Evolutionary conservation across 2,329 filamentous ascomycete genomes (phyloP), one percentile per base, ranked within the genome.

Genomic region (Colletotrichum aenigma): DNA sequence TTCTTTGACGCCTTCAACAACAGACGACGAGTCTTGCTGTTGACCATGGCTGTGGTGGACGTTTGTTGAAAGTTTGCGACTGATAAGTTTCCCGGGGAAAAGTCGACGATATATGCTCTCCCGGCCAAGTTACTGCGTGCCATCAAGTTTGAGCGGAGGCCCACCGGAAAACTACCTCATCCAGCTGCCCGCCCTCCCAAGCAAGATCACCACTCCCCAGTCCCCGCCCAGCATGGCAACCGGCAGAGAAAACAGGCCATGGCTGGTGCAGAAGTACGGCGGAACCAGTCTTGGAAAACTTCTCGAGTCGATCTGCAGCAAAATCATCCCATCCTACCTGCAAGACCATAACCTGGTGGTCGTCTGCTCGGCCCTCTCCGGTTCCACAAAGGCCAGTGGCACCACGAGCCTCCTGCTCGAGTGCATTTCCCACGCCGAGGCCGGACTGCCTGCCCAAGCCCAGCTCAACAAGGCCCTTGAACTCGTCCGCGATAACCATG

Each of bases 201-300:
- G 24, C 36, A 66, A 61, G 52, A 66, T 36, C 60, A 28, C 60
- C 48, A 30, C 48, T 58, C 30, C 18, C 15, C 60, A 28, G 28
- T 32, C 38, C 52, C 58, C 70, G 60, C 67, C 43, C 60, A 65
- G 34, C 65, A 72, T 76, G 73, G 67, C 76, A 18, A 66, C 61
- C 78, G 86, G 85, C 77, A 78, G 81, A 69, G 81, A 82, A 61
- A 80, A 81, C 62, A 87, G 87, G 78, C 88, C 89, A 78, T 98
- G 96, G 96, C 90, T 97, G 30, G 94, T 98, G 65, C 96, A 98
- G 84, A 98, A 98, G 86, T 98, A 98, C 84, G 96, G 96, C 77
- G 96, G 96, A 64, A 98, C 96, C 67, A 98, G 95, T 82, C 94
- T 98, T 66, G 96, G 96, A 80, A 98, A 98, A 86, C 98, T 98